These are phyloP conservation scores for Verticillium isaacii DNA, from an alignment of 2,329 filamentous ascomycete species.

Conservation along the genomic window DNA sequence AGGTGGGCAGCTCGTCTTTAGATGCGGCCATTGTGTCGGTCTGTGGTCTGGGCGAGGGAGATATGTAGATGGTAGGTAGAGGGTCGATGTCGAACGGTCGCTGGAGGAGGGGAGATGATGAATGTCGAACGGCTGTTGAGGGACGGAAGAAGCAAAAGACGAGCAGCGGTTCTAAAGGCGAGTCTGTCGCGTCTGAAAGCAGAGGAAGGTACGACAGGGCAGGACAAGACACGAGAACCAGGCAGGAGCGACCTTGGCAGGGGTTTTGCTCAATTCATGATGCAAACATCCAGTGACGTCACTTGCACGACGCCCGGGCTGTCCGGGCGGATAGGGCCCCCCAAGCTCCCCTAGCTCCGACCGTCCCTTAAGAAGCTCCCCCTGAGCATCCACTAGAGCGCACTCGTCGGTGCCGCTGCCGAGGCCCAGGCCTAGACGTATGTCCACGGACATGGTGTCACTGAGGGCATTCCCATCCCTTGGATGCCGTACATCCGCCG, in stretches of 20 bases:
- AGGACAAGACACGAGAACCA: background rate
- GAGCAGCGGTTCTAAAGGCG: background rate
- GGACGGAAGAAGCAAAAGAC: background rate
- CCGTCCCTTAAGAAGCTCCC: background rate
- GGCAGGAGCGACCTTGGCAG: background rate
- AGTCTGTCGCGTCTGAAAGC: background rate
- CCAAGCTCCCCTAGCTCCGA: background rate
- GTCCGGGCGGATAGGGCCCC: background rate
- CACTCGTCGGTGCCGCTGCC: background rate
- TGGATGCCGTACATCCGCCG: background rate
- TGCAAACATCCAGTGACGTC: background rate
- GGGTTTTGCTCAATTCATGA: background rate
- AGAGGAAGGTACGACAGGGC: background rate
- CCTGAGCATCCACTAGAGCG: background rate
- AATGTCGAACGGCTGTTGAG: background rate
- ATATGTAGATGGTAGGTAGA: background rate
- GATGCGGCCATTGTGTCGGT: slow-evolving; percentile 9
- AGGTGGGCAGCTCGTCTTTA: slow-evolving; percentile 29
- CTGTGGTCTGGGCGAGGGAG: background rate
- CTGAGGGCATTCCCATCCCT: background rate
- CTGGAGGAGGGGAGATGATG: background rate
- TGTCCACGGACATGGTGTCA: background rate
- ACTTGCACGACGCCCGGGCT: background rate
- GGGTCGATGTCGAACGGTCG: background rate
- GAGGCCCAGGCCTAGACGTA: background rate